Base-by-base conservation (phyloP, 1,139 yeast species). In the Taphrina wiesneri region DNA sequence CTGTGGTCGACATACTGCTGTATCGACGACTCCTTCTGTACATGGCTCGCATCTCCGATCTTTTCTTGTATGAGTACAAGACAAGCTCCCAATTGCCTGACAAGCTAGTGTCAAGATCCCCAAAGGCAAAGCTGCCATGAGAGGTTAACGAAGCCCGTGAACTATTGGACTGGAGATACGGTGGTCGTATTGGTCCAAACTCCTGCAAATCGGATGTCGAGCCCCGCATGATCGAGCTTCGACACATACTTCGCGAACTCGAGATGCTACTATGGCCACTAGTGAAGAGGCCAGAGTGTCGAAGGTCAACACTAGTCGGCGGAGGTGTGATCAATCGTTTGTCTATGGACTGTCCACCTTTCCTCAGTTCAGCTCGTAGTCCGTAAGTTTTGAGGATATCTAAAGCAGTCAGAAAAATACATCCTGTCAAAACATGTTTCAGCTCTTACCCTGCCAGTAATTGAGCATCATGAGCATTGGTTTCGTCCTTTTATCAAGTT, bases 391-490 rank as follows among this genome's bases (percentile, higher is more conserved):
- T 54, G 34, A 54, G 23, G 23, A 54, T 39, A 25, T 54, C 59
- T 52, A 21, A 11, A n/a, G 7, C 13, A 11, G 3, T 17, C 43
- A 39, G 5, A 7, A 45, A 15, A 25, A 45, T 13, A 17, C 9
- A 23, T 28, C 5, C 30, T 11, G 13, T 1, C 3, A 34, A 34
- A 11, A 45, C 21, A 15, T 21, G 25, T 41, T 11, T 19, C 2
- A 11, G 15, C 6, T 11, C 45, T 15, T 36, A 54, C 59, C 59
- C 39, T 54, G 59, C 59, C 59, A 54, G 34, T 54, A 54, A 15
- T 54, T 54, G 6, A 54, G 59, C 59, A 54, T 39, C 46, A 39
- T 39, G 49, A 54, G 49, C 32, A 54, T 39, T 11, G 59, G 59
- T 36, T 54, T 54, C 15, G 49, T 54, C 13, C 59, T 47, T 15